Conservation (phyloP, 306 rosid genomes). For the Sophora flavescens region DNA sequence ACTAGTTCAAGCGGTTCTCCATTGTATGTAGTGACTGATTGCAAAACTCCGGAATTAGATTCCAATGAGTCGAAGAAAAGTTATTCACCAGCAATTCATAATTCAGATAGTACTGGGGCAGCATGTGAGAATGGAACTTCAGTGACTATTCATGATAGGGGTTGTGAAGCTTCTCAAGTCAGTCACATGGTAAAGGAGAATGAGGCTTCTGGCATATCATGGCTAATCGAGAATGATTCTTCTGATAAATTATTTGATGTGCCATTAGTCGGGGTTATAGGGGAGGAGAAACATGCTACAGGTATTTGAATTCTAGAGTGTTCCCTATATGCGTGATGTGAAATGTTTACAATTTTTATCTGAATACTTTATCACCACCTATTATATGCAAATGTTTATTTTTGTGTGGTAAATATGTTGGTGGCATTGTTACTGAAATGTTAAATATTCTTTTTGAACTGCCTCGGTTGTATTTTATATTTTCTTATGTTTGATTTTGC, state of each 20-base stretch:
- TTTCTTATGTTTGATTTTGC: not conserved
- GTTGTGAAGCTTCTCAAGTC: slow-evolving; percentile 50
- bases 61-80: slow-evolving; percentile 55
- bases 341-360: not conserved
- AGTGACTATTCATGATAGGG: slow-evolving; percentile 47
- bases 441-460: slow-evolving; percentile 8
- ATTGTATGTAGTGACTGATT: slow-evolving; percentile 50
- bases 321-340: not conserved
- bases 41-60: slow-evolving; percentile 54
- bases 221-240: slow-evolving; percentile 49
- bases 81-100: slow-evolving; percentile 34
- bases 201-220: slow-evolving; percentile 51
- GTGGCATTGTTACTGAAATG: not conserved
- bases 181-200: slow-evolving; percentile 55
- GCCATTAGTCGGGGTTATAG: slow-evolving; percentile 52
- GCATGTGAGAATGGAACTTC: slow-evolving; percentile 60
- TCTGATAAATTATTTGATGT: slow-evolving; percentile 59
- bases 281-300: slow-evolving; percentile 56
- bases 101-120: slow-evolving; percentile 50
- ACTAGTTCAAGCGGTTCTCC: slow-evolving; percentile 61
- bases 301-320: slow-evolving; percentile 48
- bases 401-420: not conserved
- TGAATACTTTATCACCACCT: not conserved
- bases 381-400: not conserved
- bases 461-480: not conserved